Evolutionary conservation across 2,329 filamentous ascomycete species (phyloP).

Genomic region (Scopulariopsis brevicaulis): DNA sequence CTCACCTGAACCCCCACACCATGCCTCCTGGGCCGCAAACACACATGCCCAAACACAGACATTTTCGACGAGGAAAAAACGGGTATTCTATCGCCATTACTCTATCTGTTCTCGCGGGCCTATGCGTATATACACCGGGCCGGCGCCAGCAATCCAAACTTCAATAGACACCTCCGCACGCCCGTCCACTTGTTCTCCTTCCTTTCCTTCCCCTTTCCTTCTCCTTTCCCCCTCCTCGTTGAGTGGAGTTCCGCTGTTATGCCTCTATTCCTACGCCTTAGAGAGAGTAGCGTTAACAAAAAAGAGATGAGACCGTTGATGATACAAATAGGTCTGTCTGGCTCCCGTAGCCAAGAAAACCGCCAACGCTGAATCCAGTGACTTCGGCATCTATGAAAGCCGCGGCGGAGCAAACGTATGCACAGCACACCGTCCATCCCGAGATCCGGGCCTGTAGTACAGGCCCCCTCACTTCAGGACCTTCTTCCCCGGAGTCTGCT

Average conservation of each 20-base stretch:
- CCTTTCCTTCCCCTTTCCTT: not conserved
- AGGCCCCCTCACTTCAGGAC: not conserved
- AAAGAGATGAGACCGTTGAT: not conserved
- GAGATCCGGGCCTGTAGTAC: no score
- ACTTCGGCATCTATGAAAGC: no score
- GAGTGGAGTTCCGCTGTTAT: conserved; percentile 2
- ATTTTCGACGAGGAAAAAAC: not conserved
- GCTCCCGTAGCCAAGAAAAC: not conserved
- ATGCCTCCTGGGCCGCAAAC: not conserved
- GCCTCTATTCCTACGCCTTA: not conserved
- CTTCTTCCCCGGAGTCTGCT: not conserved
- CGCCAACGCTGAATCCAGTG: not conserved
- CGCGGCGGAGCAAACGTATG: not conserved
- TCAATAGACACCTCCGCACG: not conserved
- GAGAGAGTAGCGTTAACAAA: not conserved
- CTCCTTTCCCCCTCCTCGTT: not conserved
- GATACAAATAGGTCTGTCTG: not conserved
- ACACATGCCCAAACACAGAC: not conserved
- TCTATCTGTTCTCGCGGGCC: not conserved
- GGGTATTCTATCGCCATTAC: not conserved
- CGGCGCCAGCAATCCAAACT: not conserved
- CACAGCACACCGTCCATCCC: not conserved
- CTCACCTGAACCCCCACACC: not conserved
- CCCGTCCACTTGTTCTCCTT: not conserved
- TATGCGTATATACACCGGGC: not conserved